These are phyloP conservation scores for Pseudozyma pruni DNA, from an alignment of 1,284 basidiomycete species.

Conservation along the genomic window DNA sequence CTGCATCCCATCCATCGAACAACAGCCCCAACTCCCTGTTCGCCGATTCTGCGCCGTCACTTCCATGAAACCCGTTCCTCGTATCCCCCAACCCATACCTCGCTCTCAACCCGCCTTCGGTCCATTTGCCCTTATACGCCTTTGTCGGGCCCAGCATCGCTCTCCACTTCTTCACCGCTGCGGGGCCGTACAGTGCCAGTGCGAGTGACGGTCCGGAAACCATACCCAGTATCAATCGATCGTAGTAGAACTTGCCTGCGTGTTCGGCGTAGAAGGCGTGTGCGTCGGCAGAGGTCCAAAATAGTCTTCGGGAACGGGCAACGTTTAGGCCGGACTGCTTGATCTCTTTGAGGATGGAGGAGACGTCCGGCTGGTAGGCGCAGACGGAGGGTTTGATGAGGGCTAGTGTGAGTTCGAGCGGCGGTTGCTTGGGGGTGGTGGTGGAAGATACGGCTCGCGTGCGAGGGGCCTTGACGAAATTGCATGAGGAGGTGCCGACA, in stretches of 20 bases:
- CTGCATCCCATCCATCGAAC: conserved; percentile 56
- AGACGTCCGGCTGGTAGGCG: conserved; percentile 57
- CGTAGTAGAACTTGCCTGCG: conserved; percentile 64
- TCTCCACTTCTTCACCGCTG: conserved; percentile 59
- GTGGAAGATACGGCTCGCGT: not conserved
- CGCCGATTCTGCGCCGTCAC: conserved; percentile 37
- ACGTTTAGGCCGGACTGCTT: conserved; percentile 42
- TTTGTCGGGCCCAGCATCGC: conserved; percentile 63
- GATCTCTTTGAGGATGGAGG: conserved; percentile 52
- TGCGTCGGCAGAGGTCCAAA: conserved; percentile 61
- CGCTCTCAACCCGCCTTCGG: conserved; percentile 49
- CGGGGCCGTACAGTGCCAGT: conserved; percentile 56
- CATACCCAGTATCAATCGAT: conserved; percentile 62
- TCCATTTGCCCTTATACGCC: conserved; percentile 59
- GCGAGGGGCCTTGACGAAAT: too few relatives aligned
- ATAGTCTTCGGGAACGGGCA: conserved; percentile 48
- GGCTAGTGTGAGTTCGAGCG: conserved; percentile 58
- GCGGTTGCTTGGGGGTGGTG: not conserved
- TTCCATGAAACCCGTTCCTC: conserved; percentile 65
- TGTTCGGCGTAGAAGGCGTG: conserved; percentile 64
- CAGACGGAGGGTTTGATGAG: conserved; percentile 65
- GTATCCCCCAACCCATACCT: conserved; percentile 63
- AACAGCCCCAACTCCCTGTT: conserved; percentile 45
- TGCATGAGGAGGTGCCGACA: too few relatives aligned
- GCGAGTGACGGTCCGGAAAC: conserved; percentile 59